These are phyloP conservation scores for Calonectria henricotiae DNA, from an alignment of 2,329 filamentous ascomycete genomes.

Conservation along the genomic window DNA sequence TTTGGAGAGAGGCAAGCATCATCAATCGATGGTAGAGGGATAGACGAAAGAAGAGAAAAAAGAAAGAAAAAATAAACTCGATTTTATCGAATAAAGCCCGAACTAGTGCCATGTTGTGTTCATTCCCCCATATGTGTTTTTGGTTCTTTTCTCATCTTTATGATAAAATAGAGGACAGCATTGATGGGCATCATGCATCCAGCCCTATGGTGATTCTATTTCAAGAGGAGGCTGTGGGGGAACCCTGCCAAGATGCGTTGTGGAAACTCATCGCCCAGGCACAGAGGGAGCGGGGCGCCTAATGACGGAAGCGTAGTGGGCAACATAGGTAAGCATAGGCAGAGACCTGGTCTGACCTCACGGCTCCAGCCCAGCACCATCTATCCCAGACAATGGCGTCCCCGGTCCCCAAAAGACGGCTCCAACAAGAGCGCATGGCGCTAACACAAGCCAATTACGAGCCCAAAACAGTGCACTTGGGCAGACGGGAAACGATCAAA, in stretches of 20 bases:
- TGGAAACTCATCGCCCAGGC: conserved; percentile 4
- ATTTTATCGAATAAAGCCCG: conserved; percentile 36
- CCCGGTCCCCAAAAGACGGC: not conserved
- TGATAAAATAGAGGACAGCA: not conserved
- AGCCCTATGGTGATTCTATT: conserved; percentile 11
- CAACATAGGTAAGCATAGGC: not conserved
- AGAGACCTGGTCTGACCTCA: not conserved
- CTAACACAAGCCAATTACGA: conserved; percentile 15
- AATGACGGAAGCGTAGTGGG: conserved; percentile 8
- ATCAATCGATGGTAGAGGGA: conserved; percentile 24
- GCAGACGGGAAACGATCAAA: conserved; percentile 2
- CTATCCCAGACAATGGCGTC: conserved; percentile 15
- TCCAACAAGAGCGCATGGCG: conserved; percentile 1
- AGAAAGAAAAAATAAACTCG: conserved; percentile 37
- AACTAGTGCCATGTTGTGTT: conserved; percentile 22
- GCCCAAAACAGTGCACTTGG: conserved; percentile 11
- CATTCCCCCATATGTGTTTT: not conserved
- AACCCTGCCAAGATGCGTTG: conserved; percentile 12
- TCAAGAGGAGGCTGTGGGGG: conserved; percentile 15
- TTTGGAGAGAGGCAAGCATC: conserved; percentile 12
- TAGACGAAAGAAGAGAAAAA: conserved; percentile 38
- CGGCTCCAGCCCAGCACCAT: not conserved
- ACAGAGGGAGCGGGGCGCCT: conserved; percentile 13
- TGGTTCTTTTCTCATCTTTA: not conserved
- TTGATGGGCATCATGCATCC: not conserved